A percentile compares a stretch with the other conserved stretches of the same genome.
These are phyloP conservation scores for Kodamaea neixiangensis DNA, from an alignment of 805 yeast species.

Conservation along the genomic window DNA sequence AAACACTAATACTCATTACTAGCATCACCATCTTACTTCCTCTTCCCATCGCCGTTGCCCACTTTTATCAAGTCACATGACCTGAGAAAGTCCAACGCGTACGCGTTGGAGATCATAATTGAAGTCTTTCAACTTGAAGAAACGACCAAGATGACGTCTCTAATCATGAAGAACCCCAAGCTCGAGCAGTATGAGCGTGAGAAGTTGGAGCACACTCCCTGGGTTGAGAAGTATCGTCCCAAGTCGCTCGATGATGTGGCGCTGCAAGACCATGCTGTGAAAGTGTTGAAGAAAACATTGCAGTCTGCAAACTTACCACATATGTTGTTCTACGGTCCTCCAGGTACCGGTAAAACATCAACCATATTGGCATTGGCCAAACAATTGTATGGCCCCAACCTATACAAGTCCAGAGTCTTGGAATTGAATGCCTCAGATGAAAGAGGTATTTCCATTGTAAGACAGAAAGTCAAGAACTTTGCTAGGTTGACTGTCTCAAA, in stretches of 20 bases:
- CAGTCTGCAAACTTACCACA: conserved; percentile 85
- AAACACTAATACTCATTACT: no score
- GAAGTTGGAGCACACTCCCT: conserved; percentile 62
- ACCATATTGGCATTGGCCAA: conserved; percentile 82
- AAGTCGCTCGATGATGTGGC: conserved; percentile 81
- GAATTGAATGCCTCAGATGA: conserved; percentile 91
- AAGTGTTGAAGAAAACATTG: conserved; percentile 75
- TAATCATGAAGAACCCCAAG: conserved; percentile 12
- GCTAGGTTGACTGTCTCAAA: conserved; percentile 84
- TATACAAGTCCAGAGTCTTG: conserved; percentile 68
- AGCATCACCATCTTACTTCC: no score
- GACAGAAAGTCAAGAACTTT: conserved; percentile 82
- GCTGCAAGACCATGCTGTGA: conserved; percentile 88
- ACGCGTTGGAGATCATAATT: neutral
- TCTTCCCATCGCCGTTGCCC: neutral
- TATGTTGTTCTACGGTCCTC: conserved; percentile 90
- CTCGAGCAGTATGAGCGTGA: conserved; percentile 38
- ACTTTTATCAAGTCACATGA: no score
- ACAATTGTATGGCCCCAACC: conserved; percentile 71
- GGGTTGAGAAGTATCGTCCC: conserved; percentile 94
- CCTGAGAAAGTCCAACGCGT: neutral
- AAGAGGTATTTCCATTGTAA: conserved; percentile 83
- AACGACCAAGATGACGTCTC: conserved; percentile 10
- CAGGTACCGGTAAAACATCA: conserved; percentile 92
- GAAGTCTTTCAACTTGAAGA: neutral